Conservation (phyloP, 306 rosid species). For the Aeschynomene evenia region DNA sequence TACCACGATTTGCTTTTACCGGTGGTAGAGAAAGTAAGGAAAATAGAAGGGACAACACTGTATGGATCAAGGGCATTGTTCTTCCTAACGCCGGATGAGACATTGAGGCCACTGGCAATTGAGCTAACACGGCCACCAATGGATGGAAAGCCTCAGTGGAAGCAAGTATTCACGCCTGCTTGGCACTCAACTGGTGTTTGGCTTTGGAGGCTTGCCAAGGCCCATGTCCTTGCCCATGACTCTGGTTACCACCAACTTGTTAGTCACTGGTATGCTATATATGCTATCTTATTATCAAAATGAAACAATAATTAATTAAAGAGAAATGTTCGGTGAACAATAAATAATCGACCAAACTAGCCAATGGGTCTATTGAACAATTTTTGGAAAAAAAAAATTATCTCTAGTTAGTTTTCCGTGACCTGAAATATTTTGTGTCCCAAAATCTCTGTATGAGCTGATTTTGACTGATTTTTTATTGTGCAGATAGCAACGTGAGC, state of each 20-base stretch:
- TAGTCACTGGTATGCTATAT: slow-evolving; percentile 90
- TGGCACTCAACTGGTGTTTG: slow-evolving; percentile 71
- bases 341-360: too few relatives aligned
- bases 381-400: too few relatives aligned
- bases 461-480: too few relatives aligned
- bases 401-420: too few relatives aligned
- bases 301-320: not conserved
- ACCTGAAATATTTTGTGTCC: too few relatives aligned
- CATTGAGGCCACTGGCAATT: slow-evolving; percentile 67
- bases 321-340: too few relatives aligned
- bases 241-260: slow-evolving; percentile 82
- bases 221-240: slow-evolving; percentile 86
- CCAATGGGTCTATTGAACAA: too few relatives aligned
- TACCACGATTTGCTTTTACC: slow-evolving; percentile 78
- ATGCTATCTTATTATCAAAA: too few relatives aligned
- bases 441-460: too few relatives aligned
- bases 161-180: slow-evolving; percentile 45
- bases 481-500: too few relatives aligned
- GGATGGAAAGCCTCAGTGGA: slow-evolving; percentile 69
- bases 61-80: slow-evolving; percentile 83
- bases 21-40: slow-evolving; percentile 56
- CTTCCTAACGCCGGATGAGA: slow-evolving; percentile 46
- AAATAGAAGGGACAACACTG: slow-evolving; percentile 59
- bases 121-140: slow-evolving; percentile 76
- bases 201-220: slow-evolving; percentile 93